Evolutionary conservation across 192 early-diverging fungal species (phyloP).

Genomic region (Coemansia sp.): DNA sequence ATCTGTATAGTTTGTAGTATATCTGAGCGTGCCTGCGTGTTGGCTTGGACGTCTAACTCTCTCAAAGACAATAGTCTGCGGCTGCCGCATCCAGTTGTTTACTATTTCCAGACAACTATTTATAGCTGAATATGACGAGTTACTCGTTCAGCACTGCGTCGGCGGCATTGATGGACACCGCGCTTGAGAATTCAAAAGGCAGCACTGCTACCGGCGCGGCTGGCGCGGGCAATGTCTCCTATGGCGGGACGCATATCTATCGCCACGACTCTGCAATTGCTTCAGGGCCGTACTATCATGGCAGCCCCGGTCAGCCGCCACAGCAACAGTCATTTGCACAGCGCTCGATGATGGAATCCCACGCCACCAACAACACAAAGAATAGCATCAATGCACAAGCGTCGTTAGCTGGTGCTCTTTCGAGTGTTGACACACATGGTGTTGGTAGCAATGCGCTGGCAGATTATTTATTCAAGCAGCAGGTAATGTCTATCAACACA

Average conservation of each 20-base stretch:
- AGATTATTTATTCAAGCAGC: conserved; percentile 49
- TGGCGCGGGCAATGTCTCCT: conserved; percentile 3
- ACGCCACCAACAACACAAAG: conserved; percentile 10
- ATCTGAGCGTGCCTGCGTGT: not conserved
- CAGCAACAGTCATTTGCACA: conserved; percentile 8
- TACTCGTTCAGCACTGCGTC: conserved; percentile 46
- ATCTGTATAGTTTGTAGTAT: conserved; percentile 6
- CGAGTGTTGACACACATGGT: conserved; percentile 12
- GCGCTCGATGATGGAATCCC: conserved; percentile 5
- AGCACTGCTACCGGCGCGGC: conserved; percentile 1
- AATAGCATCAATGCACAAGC: conserved; percentile 9
- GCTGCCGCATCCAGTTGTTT: not conserved
- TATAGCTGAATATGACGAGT: conserved; percentile 26
- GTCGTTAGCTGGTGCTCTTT: conserved; percentile 15
- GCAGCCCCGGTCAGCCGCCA: conserved; percentile 11
- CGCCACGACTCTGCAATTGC: conserved; percentile 33
- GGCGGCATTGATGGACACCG: conserved; percentile 28
- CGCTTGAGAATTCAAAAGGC: conserved; percentile 16
- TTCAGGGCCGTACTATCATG: conserved; percentile 10
- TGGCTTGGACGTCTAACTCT: not conserved
- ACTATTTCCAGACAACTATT: not conserved
- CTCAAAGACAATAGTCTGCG: conserved; percentile 4
- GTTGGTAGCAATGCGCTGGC: conserved; percentile 28
- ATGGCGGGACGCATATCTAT: conserved; percentile 26
- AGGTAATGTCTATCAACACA: conserved; percentile 15